Conservation (phyloP, 2,329 filamentous ascomycete genomes). For the Dendrostoma leiphaemia region DNA sequence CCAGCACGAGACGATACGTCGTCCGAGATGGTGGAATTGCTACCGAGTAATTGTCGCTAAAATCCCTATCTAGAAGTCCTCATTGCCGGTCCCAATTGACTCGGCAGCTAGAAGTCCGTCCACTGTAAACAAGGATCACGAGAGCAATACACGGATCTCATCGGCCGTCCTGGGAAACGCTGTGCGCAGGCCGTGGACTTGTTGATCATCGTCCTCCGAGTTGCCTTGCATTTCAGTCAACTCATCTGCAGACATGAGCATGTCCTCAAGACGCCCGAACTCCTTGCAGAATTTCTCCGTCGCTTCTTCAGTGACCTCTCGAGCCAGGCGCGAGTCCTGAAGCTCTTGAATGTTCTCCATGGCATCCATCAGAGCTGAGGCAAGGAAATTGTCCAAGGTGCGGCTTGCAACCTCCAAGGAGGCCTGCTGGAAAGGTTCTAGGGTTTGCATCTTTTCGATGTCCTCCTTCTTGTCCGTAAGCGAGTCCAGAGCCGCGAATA, state of each 20-base stretch:
- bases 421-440: constrained; percentile 58
- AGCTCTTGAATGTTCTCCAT: constrained; percentile 76
- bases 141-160: constrained; percentile 59
- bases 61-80: neutral
- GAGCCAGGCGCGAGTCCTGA: constrained; percentile 68
- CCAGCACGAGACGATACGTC: neutral
- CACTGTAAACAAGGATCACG: constrained; percentile 34
- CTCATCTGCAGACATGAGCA: constrained; percentile 44
- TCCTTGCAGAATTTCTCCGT: constrained; percentile 81
- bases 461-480: constrained; percentile 39
- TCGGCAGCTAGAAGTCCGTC: neutral
- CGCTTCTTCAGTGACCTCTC: constrained; percentile 77
- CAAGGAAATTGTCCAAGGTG: constrained; percentile 83
- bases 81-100: neutral
- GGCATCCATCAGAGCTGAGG: constrained; percentile 89
- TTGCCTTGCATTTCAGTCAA: constrained; percentile 25
- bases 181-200: constrained; percentile 34
- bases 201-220: constrained; percentile 12
- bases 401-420: constrained; percentile 68
- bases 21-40: neutral
- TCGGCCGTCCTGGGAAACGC: constrained; percentile 59
- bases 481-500: constrained; percentile 57
- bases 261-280: constrained; percentile 64
- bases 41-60: too few species aligned
- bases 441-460: constrained; percentile 51